Percentiles rank a stretch among this genome's conserved stretches.
Evolutionary conservation across 2,329 filamentous ascomycete species (phyloP).

Genomic region (Apiospora arundinis): DNA sequence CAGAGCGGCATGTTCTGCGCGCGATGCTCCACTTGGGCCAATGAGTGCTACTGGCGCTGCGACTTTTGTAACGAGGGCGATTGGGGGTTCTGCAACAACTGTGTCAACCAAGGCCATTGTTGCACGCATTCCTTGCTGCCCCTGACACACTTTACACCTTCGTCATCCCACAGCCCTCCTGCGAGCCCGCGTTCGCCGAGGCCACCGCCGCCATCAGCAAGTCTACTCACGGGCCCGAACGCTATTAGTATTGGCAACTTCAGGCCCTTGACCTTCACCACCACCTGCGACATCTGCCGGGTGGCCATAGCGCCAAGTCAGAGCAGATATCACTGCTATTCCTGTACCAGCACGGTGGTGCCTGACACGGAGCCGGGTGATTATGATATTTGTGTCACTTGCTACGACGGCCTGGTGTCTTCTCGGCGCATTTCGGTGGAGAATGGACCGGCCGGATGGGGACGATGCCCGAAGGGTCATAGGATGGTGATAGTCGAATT

Average conservation of each 20-base stretch:
- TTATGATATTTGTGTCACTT: constrained; percentile 83
- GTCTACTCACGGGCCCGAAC: constrained; percentile 54
- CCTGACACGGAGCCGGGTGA: constrained; percentile 66
- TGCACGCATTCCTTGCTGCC: constrained; percentile 86
- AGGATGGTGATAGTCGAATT: constrained; percentile 85
- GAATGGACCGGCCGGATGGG: constrained; percentile 83
- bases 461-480: constrained; percentile 80
- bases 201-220: constrained; percentile 52
- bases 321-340: constrained; percentile 80
- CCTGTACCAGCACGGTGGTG: constrained; percentile 64
- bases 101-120: constrained; percentile 80
- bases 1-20: constrained; percentile 87
- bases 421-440: constrained; percentile 71
- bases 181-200: constrained; percentile 48
- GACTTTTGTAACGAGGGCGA: constrained; percentile 87
- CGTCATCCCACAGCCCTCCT: constrained; percentile 43
- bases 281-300: constrained; percentile 80
- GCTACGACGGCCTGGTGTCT: constrained; percentile 73
- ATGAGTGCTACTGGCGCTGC: constrained; percentile 91
- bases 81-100: constrained; percentile 92
- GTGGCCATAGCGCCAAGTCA: constrained; percentile 73
- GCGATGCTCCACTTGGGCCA: constrained; percentile 73
- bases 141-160: constrained; percentile 64
- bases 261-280: constrained; percentile 73
- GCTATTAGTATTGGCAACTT: constrained; percentile 60